Evolutionary conservation across 2,329 filamentous ascomycete genomes (phyloP), one percentile per base, ranked within the genome.

Genomic region (Arthrobotrys entomopaga): DNA sequence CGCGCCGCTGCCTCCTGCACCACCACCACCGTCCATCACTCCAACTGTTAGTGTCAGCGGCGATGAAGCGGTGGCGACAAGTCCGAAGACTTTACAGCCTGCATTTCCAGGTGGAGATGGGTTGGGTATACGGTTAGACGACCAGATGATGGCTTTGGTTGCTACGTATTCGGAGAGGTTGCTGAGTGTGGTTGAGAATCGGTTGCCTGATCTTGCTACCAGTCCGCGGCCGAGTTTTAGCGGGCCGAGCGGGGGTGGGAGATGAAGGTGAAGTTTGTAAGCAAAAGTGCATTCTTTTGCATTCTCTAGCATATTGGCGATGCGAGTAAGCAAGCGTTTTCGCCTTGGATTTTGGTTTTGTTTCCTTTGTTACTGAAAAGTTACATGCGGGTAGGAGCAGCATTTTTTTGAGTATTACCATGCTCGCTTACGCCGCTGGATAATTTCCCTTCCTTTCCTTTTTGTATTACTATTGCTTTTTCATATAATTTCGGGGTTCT

Each of bases 71-170:
- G 42, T 5, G n/a, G 15, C 57, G 4, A 19, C 43, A 42, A 74
- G 70, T 42, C 71, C 71, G 6, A 64, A 43, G 10, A 70, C 38
- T 34, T 29, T 61, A 16, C 40, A 20, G 19, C 50, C 65, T 8
- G 64, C 43, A 2, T 40, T 34, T n/a, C 6, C 38, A 3, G 26
- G 13, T 19, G 52, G 57, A 19, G 64, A 75, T 48, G 71, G 63
- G 16, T 15, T 67, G 11, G 70, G 63, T n/a, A 66, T 74, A 34
- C 29, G 70, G 24, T 58, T 74, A 63, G 70, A 74, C 10, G 70
- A 74, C 8, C 63, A 66, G n/a, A 75, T 75, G 71, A 65, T 75
- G 71, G 59, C 64, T 15, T 38, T 75, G 11, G 50, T 75, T 20
- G 66, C 65, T 7, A 75, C 65, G 1, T 75, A 69, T 57, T 75